Base-by-base conservation (phyloP, 1,284 basidiomycete species). In the Dichomitus squalens region DNA sequence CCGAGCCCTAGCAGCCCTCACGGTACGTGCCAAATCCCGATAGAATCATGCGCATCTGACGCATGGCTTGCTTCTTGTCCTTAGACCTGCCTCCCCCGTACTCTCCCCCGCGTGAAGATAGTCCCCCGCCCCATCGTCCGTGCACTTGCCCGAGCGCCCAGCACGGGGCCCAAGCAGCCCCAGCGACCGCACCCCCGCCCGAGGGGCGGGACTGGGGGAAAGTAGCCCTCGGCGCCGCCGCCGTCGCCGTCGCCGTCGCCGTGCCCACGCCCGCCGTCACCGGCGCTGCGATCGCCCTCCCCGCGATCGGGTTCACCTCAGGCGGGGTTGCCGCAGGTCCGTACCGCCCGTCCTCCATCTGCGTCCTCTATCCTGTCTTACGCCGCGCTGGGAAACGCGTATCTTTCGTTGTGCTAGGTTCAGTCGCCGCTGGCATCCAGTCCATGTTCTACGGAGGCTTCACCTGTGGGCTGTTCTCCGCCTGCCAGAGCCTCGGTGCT, bases 401-500 rank as follows among this genome's bases (percentile, higher is more conserved):
- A 23, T 12, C 20, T 8, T 31, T n/a, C 7, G 18, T 31, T 8
- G 11, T 46, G n/a, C 25, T 8, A 58, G 53, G 53, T 25, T 52
- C 34, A 21, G 21, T 57, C 46, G 58, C 54, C 18, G 53, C 54
- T n/a, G n/a, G 2, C 1, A 9, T 48, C 14, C 53, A 61, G 23
- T 55, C 52, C 12, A 25, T 27, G 7, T 6, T 61, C 12, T 59
- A 55, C 49, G 56, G 59, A 2, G 59, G 29, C 3, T 7, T 14
- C 5, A 61, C 59, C 0, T 12, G 56, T 4, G 59, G 59, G 4
- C 8, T 55, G 0, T 58, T 61, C 23, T 58, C 59, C 11, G 23
- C 35, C 16, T 12, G 58, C 2, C 56, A 58, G 53, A 47, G 49
- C 21, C 29, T 31, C 2, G 56, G 59, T 6, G 49, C 55, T 25